Base-by-base conservation (phyloP, 2,329 filamentous ascomycete species). In the Aspergillus calidoustus region DNA sequence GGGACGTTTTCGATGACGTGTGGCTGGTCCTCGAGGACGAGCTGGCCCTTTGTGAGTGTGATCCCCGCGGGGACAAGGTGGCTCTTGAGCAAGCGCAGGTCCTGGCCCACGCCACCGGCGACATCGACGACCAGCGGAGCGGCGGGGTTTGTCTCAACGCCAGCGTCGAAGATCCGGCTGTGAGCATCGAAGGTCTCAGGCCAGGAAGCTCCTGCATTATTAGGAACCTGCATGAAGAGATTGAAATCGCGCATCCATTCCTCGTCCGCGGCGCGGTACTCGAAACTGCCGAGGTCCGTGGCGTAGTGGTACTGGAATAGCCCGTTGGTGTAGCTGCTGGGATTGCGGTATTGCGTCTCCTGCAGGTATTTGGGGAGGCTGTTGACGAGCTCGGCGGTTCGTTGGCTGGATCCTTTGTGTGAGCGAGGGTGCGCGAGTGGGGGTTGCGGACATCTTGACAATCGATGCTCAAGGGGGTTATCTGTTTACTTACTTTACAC, bases 171-270 rank as follows among this genome's bases (percentile, higher is more conserved):
- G 25, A 74, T 23, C 30, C 66, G 51, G n/a, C 71, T 46, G 54
- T 71, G 53, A 43, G 70, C 57, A 11, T 64, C 63, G 47, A 68
- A 71, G 63, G 65, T 69, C n/a, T 68, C 55, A 13, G 65, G 57
- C 70, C 68, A 73, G 52, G 63, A 52, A 25, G 54, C 54, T 19
- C 53, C 64, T 4, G 41, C 63, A 8, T 23, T 54, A 5, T 68
- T 66, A 17, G 58, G 57, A n/a, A 63, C 65, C 3, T 64, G 62
- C 65, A 72, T 70, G 22, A 69, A 72, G 2, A 65, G 64, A 43
- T 72, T 67, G 63, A 68, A 72, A 23, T 54, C 55, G 19, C 59
- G 54, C 7, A 64, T 50, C 2, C 46, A 38, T 13, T 59, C 59
- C 1, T 65, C 62, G 22, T 64, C 48, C 9, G 61, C 51, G 17